Percentiles rank a stretch among this genome's conserved stretches.
Conservation (phyloP, 2,329 filamentous ascomycete genomes). For the Ceratocystiopsis sp. region DNA sequence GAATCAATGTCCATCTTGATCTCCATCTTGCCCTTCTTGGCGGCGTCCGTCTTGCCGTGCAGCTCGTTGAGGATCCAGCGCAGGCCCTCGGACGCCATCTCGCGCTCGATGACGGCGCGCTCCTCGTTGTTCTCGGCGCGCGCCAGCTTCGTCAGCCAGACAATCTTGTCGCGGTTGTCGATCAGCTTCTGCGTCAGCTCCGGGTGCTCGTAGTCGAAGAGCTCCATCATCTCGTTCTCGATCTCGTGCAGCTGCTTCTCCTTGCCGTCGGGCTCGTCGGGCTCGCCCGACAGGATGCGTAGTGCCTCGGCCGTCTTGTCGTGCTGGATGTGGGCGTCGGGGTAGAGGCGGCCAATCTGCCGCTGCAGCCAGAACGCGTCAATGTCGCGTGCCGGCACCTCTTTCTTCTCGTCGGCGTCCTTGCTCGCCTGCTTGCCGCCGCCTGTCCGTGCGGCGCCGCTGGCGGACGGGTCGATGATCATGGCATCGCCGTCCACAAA, state of each 20-base stretch:
- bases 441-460: constrained; percentile 35
- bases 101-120: constrained; percentile 61
- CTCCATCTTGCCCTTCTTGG: constrained; percentile 52
- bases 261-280: constrained; percentile 53
- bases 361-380: constrained; percentile 96
- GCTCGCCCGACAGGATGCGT: constrained; percentile 61
- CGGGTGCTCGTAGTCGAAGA: constrained; percentile 94
- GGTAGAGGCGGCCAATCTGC: constrained; percentile 74
- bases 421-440: constrained; percentile 28
- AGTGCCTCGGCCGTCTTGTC: constrained; percentile 80
- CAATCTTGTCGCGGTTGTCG: constrained; percentile 80
- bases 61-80: constrained; percentile 79
- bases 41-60: constrained; percentile 49
- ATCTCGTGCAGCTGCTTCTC: constrained; percentile 81
- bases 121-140: constrained; percentile 65
- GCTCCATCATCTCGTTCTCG: constrained; percentile 94
- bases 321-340: constrained; percentile 82
- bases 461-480: constrained; percentile 47
- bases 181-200: constrained; percentile 85
- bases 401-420: constrained; percentile 36
- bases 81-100: constrained; percentile 81
- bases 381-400: constrained; percentile 71
- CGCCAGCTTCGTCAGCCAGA: constrained; percentile 84
- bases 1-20: constrained; percentile 94
- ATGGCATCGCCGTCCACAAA: constrained; percentile 55